phyloP scores from a whole-genome alignment of 2,329 filamentous ascomycete species.

The Parasarocladium wereldwijsianum region DNA sequence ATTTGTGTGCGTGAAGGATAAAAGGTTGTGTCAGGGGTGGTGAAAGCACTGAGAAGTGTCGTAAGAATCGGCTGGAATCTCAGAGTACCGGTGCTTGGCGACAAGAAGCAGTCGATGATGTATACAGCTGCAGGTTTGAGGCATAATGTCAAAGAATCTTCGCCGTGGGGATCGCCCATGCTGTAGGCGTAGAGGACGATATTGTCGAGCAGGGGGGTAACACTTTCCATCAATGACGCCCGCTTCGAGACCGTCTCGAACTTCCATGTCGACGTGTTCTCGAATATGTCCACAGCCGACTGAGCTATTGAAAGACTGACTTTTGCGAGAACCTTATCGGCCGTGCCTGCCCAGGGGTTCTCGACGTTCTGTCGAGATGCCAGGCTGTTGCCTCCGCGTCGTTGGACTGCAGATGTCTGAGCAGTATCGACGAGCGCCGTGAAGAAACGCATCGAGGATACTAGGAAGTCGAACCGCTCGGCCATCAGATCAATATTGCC shows the following conservation, averaged over 20 bases:
- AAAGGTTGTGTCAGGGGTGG: slow-evolving; percentile 44
- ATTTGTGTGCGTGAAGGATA: slow-evolving; percentile 39
- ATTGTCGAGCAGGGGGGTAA: slow-evolving; percentile 56
- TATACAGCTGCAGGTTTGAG: slow-evolving; percentile 62
- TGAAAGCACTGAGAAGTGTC: slow-evolving; percentile 38
- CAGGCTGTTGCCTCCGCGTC: slow-evolving; percentile 39
- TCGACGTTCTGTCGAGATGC: slow-evolving; percentile 25
- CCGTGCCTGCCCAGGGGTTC: slow-evolving; percentile 54
- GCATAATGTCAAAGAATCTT: slow-evolving; percentile 36
- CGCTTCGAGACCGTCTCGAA: slow-evolving; percentile 57
- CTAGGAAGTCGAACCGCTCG: slow-evolving; percentile 64
- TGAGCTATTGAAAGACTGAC: slow-evolving; percentile 61
- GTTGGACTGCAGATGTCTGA: slow-evolving; percentile 51
- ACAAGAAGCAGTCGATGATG: slow-evolving; percentile 62
- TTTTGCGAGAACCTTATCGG: slow-evolving; percentile 61
- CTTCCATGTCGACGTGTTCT: slow-evolving; percentile 75
- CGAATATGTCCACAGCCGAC: slow-evolving; percentile 67
- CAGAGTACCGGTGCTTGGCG: slow-evolving; percentile 52
- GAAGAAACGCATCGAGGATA: slow-evolving; percentile 60
- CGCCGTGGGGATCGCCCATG: slow-evolving; percentile 44
- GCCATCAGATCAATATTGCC: slow-evolving; percentile 68
- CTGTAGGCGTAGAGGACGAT: slow-evolving; percentile 61
- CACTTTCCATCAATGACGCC: slow-evolving; percentile 49
- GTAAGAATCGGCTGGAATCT: slow-evolving; percentile 65
- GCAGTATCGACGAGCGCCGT: slow-evolving; percentile 62